A percentile compares a stretch with the other conserved stretches of the same genome.
phyloP scores from a whole-genome alignment of 306 rosid species.

The Luffa acutangula region DNA sequence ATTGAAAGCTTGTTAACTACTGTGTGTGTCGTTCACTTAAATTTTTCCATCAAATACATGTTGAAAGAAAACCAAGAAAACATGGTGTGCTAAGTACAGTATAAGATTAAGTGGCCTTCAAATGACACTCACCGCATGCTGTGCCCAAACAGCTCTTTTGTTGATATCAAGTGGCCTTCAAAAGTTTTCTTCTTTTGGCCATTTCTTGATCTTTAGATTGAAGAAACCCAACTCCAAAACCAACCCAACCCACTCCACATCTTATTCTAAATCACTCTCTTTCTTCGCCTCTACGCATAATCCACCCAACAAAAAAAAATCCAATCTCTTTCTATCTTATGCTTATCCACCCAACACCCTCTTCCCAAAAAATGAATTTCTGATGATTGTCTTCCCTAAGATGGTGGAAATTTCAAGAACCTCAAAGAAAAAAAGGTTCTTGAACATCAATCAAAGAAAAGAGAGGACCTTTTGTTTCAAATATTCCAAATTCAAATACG shows the following conservation, averaged over 20 bases:
- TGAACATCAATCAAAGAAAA: slow-evolving; percentile 26
- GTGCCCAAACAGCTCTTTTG: slow-evolving; percentile 66
- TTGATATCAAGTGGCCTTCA: slow-evolving; percentile 56
- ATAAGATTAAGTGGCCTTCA: background rate
- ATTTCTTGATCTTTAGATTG: background rate
- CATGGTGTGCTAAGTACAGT: background rate
- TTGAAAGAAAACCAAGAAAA: background rate
- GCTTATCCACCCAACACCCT: background rate
- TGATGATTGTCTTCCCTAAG: background rate
- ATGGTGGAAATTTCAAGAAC: background rate
- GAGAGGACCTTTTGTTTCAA: slow-evolving; percentile 36
- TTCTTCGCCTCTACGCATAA: background rate
- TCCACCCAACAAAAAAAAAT: background rate
- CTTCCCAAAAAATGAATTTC: background rate
- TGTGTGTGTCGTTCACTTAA: background rate
- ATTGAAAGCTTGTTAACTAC: background rate
- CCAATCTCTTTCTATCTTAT: background rate
- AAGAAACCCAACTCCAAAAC: background rate
- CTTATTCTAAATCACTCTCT: background rate
- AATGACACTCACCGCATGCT: slow-evolving; percentile 58
- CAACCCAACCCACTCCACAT: background rate
- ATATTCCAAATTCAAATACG: slow-evolving; percentile 63
- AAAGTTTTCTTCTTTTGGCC: background rate
- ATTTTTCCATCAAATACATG: background rate
- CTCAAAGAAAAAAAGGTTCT: slow-evolving; percentile 2